Percentiles rank a stretch among this genome's conserved stretches.
Conservation (phyloP, 108 stramenopile species). For the Aurantiochytrium sp. region DNA sequence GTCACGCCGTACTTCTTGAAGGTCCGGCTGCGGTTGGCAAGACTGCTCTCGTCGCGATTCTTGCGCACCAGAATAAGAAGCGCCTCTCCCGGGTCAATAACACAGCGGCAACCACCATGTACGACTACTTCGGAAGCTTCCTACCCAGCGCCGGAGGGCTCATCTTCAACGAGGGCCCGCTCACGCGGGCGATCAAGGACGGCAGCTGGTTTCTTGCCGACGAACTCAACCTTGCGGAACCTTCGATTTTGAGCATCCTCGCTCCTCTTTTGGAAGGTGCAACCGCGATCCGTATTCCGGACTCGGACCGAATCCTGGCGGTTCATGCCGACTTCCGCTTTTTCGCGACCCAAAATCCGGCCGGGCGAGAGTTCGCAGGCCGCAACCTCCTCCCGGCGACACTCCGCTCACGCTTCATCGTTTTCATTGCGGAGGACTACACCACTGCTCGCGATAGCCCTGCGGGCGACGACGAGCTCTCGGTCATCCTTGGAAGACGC, state of each 20-base stretch:
- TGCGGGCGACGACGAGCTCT: not conserved
- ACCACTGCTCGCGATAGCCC: not conserved
- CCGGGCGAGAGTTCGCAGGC: not conserved
- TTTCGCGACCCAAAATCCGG: constrained; percentile 24
- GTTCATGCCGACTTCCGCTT: constrained; percentile 19
- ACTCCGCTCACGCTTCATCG: not conserved
- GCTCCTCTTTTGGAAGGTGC: not conserved
- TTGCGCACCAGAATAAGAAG: not conserved
- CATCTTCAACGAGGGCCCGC: constrained; percentile 20
- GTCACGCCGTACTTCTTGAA: constrained; percentile 5
- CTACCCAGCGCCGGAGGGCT: not conserved
- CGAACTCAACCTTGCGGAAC: constrained; percentile 31
- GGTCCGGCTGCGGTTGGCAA: constrained; percentile 27
- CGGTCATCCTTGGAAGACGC: not conserved
- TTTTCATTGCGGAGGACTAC: not conserved
- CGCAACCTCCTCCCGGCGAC: constrained; percentile 12
- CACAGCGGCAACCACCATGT: not conserved
- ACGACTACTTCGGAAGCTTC: constrained; percentile 28
- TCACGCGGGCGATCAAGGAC: not conserved
- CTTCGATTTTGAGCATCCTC: not conserved
- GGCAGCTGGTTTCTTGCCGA: constrained; percentile 21
- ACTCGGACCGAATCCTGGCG: not conserved
- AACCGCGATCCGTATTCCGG: not conserved
- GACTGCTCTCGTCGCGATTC: not conserved
- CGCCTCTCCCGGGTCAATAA: constrained; percentile 14